Evolutionary conservation across 345 rosid species (phyloP), one percentile per base, ranked within the genome.

Genomic region (Turnera subulata): DNA sequence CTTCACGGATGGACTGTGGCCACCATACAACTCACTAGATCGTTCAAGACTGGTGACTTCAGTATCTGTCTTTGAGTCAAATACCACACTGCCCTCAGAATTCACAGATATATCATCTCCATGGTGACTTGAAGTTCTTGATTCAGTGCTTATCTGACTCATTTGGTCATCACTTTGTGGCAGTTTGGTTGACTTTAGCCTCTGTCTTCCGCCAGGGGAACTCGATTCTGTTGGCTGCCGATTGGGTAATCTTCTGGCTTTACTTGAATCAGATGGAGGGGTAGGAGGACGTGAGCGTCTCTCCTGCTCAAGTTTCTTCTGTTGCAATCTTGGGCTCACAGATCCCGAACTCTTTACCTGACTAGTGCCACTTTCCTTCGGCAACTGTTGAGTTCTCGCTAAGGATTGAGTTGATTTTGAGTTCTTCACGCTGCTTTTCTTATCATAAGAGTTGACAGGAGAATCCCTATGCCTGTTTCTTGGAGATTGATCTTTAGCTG

Each of bases 281-380:
- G 93, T 80, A 29, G 97, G 98, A 24, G 98, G 89, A 35, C 94
- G 80, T 55, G 94, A 83, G 46, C 75, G 85, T 73, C 73, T 84
- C 66, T 89, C 91, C 42, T 70, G 55, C 57, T 86, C 95, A 54
- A 72, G 63, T 68, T 82, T 92, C 78, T 76, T 89, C 71, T 79
- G 97, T 70, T 78, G 94, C 73, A 85, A 64, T 64, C 96, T 83
- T 35, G 89, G 95, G 79, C 91, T 89, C 45, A 80, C 76, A 48
- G 91, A 82, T 40, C 89, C 88, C 12, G 83, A 78, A 66, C 65
- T 70, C 82, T 79, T 86, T 33, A 64, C 60, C 32, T 79, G 51
- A 64, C 70, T 72, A 23, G 38, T 5, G 10, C 70, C 55, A 61
- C 59, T 74, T 63, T 85, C 94, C 78, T 73, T 87, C 11, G 76